Base-by-base conservation (phyloP, 169 alveolate species). In the Theileria annulata region DNA sequence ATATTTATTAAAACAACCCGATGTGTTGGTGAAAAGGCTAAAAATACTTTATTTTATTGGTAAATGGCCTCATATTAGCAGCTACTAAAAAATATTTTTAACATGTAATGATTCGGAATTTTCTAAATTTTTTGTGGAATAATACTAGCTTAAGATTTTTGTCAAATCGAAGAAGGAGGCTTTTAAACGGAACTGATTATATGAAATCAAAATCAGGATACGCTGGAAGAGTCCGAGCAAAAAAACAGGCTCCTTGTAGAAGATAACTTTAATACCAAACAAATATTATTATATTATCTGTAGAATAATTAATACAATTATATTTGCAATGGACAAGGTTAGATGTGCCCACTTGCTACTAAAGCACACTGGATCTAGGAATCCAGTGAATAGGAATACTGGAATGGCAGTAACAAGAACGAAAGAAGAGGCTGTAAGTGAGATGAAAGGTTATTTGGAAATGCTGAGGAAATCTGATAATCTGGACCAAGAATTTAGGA, bases 351-450 rank as follows among this genome's bases (percentile, higher is more conserved):
- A 95, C 89, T 82, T 95, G 67, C 88, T 95, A 42, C 84, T 88
- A 60, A 95, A 95, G 86, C 98, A 95, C 76, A 85, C 86, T 58
- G 95, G 88, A 60, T 92, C 96, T n/a, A 74, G 97, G 77, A 95
- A 94, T 77, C 98, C 97, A 6, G 82, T 84, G 71, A 95, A 93
- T 76, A 80, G 95, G 30, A 87, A 87, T 70, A 91, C 96, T 79
- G 90, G 92, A 31, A 85, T 75, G 74, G 79, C 85, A 21, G 93
- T 95, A 21, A 93, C 97, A n/a, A 88, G 97, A 59, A 70, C 94
- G 30, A 88, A 88, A 60, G 94, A 90, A 58, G 96, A 94, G 73
- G 98, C 97, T 0, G 84, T 80, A 71, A 75, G 58, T 56, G 92
- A 91, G 42, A 87, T 95, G 68, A 48, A 64, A 19, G 73, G 66